Evolutionary conservation across 768 basidiomycete species (phyloP), one percentile per base, ranked within the genome.

Genomic region (Tylopilus felleus): DNA sequence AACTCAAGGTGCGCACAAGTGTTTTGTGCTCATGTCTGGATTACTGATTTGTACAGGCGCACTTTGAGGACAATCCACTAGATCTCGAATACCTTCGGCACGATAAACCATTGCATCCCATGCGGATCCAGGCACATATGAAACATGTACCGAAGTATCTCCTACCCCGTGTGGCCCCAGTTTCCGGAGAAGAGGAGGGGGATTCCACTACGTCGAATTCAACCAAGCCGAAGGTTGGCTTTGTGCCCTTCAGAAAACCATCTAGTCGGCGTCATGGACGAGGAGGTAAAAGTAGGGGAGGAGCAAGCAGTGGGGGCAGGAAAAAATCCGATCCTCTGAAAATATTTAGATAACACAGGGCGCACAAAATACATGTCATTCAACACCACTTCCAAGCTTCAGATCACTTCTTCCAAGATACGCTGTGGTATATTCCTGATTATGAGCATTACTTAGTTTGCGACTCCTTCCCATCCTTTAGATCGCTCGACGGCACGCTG

Each of bases 41-140:
- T 56, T 13, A 55, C 52, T n/a, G n/a, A 5, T 27, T 13, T 29
- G 52, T 58, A 39, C 63, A 98, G 95, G 93, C 94, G 7, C 96
- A 98, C 71, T 98, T 99, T 58, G 94, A 98, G 65, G 94, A 98
- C 65, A 94, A 98, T 66, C 96, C 96, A 1, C 77, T 91, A 8
- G 95, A 98, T 66, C 78, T 98, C 12, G 92, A 94, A 51, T 97
- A 85, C 66, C 75, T 98, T 42, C 84, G 92, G 2, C 97, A 98
- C 71, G 97, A 99, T 72, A 93, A 93, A 61, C 90, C 95, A 6
- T 76, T 98, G 5, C 92, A 96, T 63, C 93, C 95, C 0, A 86
- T 88, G 25, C 80, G 94, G 43, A 78, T 95, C 12, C 95, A 97
- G 67, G 74, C 93, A 1, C 95, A 98, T 68, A 90, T 98, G 85